Percentiles rank a stretch among this genome's conserved stretches.
Conservation (phyloP, 2,329 filamentous ascomycete genomes). For the Cladosporium sp. region DNA sequence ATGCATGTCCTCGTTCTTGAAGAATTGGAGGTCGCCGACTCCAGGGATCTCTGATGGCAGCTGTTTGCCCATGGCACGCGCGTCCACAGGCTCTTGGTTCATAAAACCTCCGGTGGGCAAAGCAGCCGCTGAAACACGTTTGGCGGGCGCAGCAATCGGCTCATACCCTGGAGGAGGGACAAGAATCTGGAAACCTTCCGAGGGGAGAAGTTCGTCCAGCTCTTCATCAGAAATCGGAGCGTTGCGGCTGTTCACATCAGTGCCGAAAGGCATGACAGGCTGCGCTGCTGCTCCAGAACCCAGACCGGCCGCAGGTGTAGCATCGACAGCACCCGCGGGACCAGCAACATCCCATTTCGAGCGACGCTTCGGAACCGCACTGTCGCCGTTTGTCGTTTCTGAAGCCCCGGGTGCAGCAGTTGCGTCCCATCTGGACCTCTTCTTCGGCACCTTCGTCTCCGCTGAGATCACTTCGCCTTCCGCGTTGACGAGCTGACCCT, state of each 20-base stretch:
- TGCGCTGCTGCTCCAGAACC: conserved; percentile 72
- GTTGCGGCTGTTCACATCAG: conserved; percentile 73
- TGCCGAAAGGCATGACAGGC: conserved; percentile 59
- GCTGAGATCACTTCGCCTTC: conserved; percentile 29
- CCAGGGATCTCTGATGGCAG: conserved; percentile 93
- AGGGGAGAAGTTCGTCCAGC: conserved; percentile 82
- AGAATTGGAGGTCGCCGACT: conserved; percentile 92
- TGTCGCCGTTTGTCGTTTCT: conserved; percentile 38
- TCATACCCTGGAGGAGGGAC: conserved; percentile 89
- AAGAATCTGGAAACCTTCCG: conserved; percentile 86
- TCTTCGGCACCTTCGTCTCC: conserved; percentile 43
- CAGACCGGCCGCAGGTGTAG: conserved; percentile 64
- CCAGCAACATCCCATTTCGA: conserved; percentile 93
- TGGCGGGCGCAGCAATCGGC: conserved; percentile 68
- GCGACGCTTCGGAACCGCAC: conserved; percentile 62
- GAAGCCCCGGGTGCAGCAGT: conserved; percentile 51
- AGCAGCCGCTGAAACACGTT: conserved; percentile 70
- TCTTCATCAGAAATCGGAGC: conserved; percentile 86
- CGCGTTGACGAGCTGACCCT: conserved; percentile 14
- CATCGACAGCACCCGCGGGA: conserved; percentile 44
- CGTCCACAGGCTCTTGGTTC: conserved; percentile 92
- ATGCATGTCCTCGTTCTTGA: conserved; percentile 97
- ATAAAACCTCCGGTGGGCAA: conserved; percentile 72
- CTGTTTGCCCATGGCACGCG: conserved; percentile 76
- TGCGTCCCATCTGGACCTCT: conserved; percentile 84